These are phyloP conservation scores for Malus asiatica DNA, from an alignment of 306 rosid species.

Conservation along the genomic window DNA sequence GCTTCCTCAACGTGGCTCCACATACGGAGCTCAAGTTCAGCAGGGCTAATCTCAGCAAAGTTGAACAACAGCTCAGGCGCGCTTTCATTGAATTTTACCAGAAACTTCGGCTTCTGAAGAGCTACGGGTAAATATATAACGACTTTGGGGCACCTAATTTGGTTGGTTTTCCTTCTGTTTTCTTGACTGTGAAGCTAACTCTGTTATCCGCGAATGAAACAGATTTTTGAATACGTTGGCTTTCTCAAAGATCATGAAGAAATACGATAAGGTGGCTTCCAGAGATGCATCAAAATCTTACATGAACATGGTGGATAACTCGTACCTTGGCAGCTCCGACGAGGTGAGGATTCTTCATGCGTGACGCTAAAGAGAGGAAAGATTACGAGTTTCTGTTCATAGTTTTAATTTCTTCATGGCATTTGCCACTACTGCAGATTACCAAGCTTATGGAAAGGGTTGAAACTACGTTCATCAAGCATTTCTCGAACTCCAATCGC, in stretches of 20 bases:
- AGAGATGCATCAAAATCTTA: conserved; percentile 48
- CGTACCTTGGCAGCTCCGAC: conserved; percentile 55
- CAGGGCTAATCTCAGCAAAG: conserved; percentile 40
- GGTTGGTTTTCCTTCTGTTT: neutral
- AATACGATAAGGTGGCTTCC: conserved; percentile 75
- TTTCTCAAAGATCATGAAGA: conserved; percentile 77
- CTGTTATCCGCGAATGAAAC: conserved; percentile 1
- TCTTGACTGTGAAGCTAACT: neutral
- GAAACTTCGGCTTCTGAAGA: conserved; percentile 63
- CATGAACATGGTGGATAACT: conserved; percentile 66
- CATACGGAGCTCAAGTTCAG: conserved; percentile 43
- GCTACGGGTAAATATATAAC: conserved; percentile 28
- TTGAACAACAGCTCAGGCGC: conserved; percentile 37
- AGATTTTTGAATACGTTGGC: conserved; percentile 67
- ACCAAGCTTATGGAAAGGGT: conserved; percentile 43
- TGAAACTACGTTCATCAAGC: conserved; percentile 43
- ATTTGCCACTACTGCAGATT: conserved; percentile 10
- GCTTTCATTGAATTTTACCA: conserved; percentile 55
- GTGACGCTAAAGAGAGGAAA: neutral
- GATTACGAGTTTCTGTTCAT: neutral
- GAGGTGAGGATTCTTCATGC: conserved; percentile 36
- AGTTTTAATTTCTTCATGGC: neutral
- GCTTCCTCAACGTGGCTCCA: conserved; percentile 31
- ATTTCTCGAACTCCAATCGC: conserved; percentile 61
- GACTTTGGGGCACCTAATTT: neutral